These are phyloP conservation scores for Extremus antarcticus DNA, from an alignment of 495 filamentous ascomycete genomes.

Conservation along the genomic window DNA sequence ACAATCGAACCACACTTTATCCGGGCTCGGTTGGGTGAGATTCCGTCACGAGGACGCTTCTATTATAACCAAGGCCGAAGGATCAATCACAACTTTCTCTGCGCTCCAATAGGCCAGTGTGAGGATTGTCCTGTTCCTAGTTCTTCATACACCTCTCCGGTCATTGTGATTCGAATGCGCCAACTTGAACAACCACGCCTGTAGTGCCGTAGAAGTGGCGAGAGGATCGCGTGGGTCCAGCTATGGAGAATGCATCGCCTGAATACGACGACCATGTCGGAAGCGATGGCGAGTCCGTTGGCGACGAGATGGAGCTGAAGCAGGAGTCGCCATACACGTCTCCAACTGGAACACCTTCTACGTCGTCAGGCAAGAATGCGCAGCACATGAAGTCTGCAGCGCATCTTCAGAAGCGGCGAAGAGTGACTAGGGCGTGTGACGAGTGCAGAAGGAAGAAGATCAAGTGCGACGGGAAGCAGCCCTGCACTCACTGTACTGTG, in stretches of 20 bases:
- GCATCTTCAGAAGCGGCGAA: slow-evolving; percentile 66
- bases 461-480: slow-evolving; percentile 96
- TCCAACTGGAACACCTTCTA: background rate
- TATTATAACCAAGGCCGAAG: too few species aligned
- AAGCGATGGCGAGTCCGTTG: slow-evolving; percentile 10
- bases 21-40: too few species aligned
- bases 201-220: too few species aligned
- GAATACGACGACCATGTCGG: slow-evolving; percentile 5
- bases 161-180: too few species aligned
- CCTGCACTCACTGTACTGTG: slow-evolving; percentile 93
- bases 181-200: too few species aligned
- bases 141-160: too few species aligned
- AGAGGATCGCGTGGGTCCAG: too few species aligned
- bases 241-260: slow-evolving; percentile 11
- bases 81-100: too few species aligned
- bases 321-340: slow-evolving; percentile 4
- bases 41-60: too few species aligned
- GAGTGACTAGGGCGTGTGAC: slow-evolving; percentile 88
- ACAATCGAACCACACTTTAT: too few species aligned
- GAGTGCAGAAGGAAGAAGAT: slow-evolving; percentile 97
- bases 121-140: too few species aligned
- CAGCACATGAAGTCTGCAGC: slow-evolving; percentile 2
- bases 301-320: slow-evolving; percentile 13
- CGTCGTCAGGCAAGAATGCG: background rate
- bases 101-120: too few species aligned